Conservation (phyloP, 1,139 yeast species). For the Scheffersomyces cryptocercus region DNA sequence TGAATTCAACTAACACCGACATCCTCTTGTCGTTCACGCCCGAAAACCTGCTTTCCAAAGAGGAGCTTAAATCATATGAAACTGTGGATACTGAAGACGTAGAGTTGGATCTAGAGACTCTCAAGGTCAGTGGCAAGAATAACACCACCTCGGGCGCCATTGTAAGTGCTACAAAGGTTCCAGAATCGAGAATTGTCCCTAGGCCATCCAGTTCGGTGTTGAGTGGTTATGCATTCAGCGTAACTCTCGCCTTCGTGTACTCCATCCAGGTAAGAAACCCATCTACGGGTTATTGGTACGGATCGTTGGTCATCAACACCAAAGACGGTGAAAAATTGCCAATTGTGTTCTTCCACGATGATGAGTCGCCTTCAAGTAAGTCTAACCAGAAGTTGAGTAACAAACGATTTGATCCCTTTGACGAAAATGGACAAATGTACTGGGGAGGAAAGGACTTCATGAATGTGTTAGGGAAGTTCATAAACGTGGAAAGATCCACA, state of each 20-base stretch:
- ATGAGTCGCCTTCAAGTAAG: slow-evolving; percentile 74
- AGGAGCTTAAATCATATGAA: slow-evolving; percentile 52
- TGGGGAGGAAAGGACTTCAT: slow-evolving; percentile 94
- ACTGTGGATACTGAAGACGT: slow-evolving; percentile 51
- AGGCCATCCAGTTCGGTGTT: slow-evolving; percentile 55
- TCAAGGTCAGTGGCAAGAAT: slow-evolving; percentile 13
- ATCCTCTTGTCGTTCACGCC: slow-evolving; percentile 76
- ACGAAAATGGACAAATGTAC: slow-evolving; percentile 58
- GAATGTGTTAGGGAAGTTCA: slow-evolving; percentile 49
- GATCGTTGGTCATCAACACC: slow-evolving; percentile 75
- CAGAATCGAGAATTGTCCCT: slow-evolving; percentile 34
- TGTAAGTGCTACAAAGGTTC: slow-evolving; percentile 16
- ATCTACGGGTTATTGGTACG: slow-evolving; percentile 87
- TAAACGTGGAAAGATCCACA: slow-evolving; percentile 66
- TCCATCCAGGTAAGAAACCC: slow-evolving; percentile 85
- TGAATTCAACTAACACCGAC: slow-evolving; percentile 56
- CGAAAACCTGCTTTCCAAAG: slow-evolving; percentile 51
- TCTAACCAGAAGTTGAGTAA: slow-evolving; percentile 58
- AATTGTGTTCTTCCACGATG: slow-evolving; percentile 88
- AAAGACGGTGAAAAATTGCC: slow-evolving; percentile 73
- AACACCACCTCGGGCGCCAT: slow-evolving; percentile 5
- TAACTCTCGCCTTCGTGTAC: slow-evolving; percentile 61
- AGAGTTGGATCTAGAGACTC: slow-evolving; percentile 18
- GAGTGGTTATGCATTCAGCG: slow-evolving; percentile 65
- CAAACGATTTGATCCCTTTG: slow-evolving; percentile 75